Evolutionary conservation across 371 early-diverging fungal species (phyloP).

Genomic region (Capniomyces stellatus): DNA sequence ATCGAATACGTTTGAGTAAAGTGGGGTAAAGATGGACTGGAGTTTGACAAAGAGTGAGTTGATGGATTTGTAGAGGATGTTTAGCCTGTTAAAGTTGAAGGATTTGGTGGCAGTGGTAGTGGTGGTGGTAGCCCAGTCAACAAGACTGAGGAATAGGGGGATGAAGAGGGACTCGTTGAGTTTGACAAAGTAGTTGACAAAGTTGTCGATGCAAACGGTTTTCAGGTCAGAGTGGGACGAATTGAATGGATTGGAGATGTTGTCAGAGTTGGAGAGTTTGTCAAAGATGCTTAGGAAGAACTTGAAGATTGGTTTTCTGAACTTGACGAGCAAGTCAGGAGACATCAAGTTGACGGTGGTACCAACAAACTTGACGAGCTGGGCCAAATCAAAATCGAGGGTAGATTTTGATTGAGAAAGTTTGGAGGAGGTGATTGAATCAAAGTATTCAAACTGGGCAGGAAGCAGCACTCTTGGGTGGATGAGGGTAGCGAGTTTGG

Average conservation of each 20-base stretch:
- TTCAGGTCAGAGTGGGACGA: too few species aligned
- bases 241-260: too few species aligned
- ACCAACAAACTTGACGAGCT: conserved; percentile 41
- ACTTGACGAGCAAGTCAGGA: conserved; percentile 39
- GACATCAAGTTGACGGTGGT: conserved; percentile 42
- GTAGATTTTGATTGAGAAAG: too few species aligned
- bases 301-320: conserved; percentile 65
- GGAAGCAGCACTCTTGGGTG: conserved; percentile 47
- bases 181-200: conserved; percentile 67
- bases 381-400: conserved; percentile 28
- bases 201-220: conserved; percentile 52
- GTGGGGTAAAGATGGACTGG: conserved; percentile 72
- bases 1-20: conserved; percentile 60
- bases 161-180: conserved; percentile 86
- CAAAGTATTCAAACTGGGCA: conserved; percentile 43
- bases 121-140: conserved; percentile 81
- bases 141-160: conserved; percentile 71
- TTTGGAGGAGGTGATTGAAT: conserved; percentile 26
- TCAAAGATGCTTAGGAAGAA: conserved; percentile 64
- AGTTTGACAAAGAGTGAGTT: conserved; percentile 53
- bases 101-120: conserved; percentile 23
- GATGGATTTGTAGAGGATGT: conserved; percentile 61
- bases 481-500: conserved; percentile 23
- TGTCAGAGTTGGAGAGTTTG: conserved; percentile 55
- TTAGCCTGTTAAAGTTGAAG: conserved; percentile 30